Evolutionary conservation across 306 rosid species (phyloP), one percentile per base, ranked within the genome.

Genomic region (Cucurbita maxima): DNA sequence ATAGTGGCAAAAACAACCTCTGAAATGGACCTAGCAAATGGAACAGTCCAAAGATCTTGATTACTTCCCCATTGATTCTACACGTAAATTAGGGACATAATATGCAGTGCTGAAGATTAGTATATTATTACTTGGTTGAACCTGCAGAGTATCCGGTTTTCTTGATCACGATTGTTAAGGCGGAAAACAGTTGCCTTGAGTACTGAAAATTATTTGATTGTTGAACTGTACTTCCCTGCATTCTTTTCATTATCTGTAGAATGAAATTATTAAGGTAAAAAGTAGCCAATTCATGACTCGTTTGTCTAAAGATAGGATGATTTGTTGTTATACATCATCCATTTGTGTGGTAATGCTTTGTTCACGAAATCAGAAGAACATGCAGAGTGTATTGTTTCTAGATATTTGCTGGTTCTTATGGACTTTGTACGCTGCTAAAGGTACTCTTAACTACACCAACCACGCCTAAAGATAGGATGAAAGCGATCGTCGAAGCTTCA

Each of bases 371-470:
- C 15, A 2, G 36, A 48, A 25, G 58, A 50, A 69, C 8, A 30
- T 45, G 58, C 5, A 69, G 44, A 30, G 74, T 15, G 10, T 18
- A 7, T 16, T 48, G 20, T 25, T 50, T 69, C 44, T 2, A 69
- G 58, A 69, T 12, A 19, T 72, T 12, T 12, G 53, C 30, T 72
- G 20, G 48, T 72, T 53, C 62, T 51, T 30, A 74, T 58, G 30
- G 44, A 47, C 7, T 5, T 47, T 69, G 48, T 67, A 67, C 57
- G 7, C 25, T 72, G 51, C 68, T 38, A 47, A 69, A 94, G 98
- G 97, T 94, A 58, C 86, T 94, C 54, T 90, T 89, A 52, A 94
- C 97, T 16, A 94, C 99, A 57, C 96, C 97, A 22, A 91, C 99
- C 18, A 89, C 99, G 56, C 97, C 97, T 52, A 81, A 53, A 43